Base-by-base conservation (phyloP, 495 filamentous ascomycete genomes). In the Aspergillus conjunctus region DNA sequence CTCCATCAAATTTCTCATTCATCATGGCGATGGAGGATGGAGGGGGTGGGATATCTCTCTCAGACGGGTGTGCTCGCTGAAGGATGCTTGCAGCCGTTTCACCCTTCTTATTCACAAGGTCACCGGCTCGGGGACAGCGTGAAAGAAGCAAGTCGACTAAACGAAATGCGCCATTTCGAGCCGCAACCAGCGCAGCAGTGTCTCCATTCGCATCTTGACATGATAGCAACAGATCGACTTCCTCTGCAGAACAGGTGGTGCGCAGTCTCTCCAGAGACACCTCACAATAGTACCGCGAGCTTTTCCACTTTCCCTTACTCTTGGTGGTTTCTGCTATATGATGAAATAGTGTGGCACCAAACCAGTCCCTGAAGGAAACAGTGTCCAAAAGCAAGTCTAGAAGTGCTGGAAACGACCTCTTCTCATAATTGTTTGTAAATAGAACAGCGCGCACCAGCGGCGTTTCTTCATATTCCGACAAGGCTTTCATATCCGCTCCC, bases 401-500 rank as follows among this genome's bases (percentile, higher is more conserved):
- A n/a, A 98, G 81, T 14, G 78, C 77, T 1, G 89, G 86, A 72
- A 98, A 96, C 1, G 90, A 92, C 54, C 88, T 80, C 71, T 91
- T 94, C 66, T 97, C 93, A 71, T 88, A 92, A 67, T 93, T 95
- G 71, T 98, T 98, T 37, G 92, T 97, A 67, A 98, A 98, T 57
- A 93, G 79, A 31, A 98, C 92, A 15, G 89, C 88, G n/a, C 92
- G 87, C 81, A 98, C 96, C 48, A 98, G 82, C 0, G 95, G 92
- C 0, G 95, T 97, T 73, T 98, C 94, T 55, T 92, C 92, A 51
- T 90, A 88, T 18, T 85, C 76, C 45, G 93, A 93, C 50, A 85
- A 78, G 7, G 83, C 80, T 32, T 83, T 84, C 14, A 75, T 53
- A 55, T 85, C 83, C 10, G 92, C 92, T 34, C 87, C 86, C 54